phyloP scores from a whole-genome alignment of 768 basidiomycete genomes.

The Serendipita indica region DNA sequence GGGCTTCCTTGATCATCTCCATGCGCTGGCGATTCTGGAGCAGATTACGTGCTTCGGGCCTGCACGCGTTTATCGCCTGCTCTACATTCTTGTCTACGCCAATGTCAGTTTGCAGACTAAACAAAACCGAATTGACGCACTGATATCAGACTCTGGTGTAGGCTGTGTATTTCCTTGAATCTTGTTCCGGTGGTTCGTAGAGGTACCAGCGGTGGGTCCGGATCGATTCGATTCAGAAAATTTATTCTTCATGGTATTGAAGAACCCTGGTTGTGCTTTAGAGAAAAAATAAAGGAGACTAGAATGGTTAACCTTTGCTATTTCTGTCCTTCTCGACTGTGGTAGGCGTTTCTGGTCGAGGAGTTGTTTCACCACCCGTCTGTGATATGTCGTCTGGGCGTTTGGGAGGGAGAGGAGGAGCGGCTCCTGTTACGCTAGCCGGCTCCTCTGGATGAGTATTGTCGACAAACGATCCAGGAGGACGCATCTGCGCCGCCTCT shows the following conservation, averaged over 20 bases:
- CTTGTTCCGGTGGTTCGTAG: too few relatives aligned
- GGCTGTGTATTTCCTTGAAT: background rate
- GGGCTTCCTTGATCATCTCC: slow-evolving; percentile 54
- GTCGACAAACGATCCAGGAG: background rate
- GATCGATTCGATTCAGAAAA: background rate
- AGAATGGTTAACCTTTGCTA: background rate
- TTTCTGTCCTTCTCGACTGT: background rate
- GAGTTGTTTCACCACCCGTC: background rate
- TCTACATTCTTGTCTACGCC: slow-evolving; percentile 16
- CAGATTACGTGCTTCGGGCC: slow-evolving; percentile 45
- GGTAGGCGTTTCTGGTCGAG: background rate
- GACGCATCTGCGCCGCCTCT: slow-evolving; percentile 18
- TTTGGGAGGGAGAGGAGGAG: background rate
- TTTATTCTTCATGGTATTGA: slow-evolving; percentile 5
- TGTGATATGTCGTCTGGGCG: background rate
- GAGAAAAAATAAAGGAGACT: background rate
- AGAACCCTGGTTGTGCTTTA: background rate
- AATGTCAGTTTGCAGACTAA: background rate
- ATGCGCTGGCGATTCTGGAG: slow-evolving; percentile 52
- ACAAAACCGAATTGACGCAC: background rate
- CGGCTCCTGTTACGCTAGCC: slow-evolving; percentile 4
- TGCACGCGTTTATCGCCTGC: slow-evolving; percentile 51
- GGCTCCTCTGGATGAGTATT: slow-evolving; percentile 13
- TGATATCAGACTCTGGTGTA: slow-evolving; percentile 4
- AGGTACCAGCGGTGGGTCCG: too few relatives aligned